phyloP scores from a whole-genome alignment of 2,329 filamentous ascomycete species.

The Corynespora cassiicola region DNA sequence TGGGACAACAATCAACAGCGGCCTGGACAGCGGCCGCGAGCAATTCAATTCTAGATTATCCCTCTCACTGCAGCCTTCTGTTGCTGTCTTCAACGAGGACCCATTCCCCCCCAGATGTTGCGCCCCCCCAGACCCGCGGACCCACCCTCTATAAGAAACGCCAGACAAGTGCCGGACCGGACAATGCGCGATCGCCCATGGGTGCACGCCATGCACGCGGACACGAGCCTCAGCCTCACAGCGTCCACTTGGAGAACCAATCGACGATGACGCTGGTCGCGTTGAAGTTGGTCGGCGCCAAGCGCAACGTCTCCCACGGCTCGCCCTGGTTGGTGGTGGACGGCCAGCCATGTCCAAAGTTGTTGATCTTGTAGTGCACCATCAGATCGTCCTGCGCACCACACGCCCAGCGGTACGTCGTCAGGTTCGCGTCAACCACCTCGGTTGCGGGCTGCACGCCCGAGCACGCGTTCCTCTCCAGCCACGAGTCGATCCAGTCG shows the following conservation, averaged over 20 bases:
- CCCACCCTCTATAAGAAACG: no score
- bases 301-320: slow-evolving; percentile 23
- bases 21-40: no score
- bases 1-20: no score
- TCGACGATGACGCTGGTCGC: slow-evolving; percentile 22
- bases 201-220: no score
- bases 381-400: slow-evolving; percentile 17
- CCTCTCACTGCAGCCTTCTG: no score
- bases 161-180: no score
- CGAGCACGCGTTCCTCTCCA: slow-evolving; percentile 13
- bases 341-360: slow-evolving; percentile 34
- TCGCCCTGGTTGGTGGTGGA: slow-evolving; percentile 20
- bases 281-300: slow-evolving; percentile 27
- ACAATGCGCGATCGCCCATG: no score
- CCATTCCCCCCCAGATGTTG: no score
- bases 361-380: slow-evolving; percentile 18
- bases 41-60: no score
- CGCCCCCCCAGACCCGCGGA: no score
- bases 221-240: no score
- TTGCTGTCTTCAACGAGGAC: no score
- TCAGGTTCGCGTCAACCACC: slow-evolving; percentile 15
- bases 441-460: not conserved
- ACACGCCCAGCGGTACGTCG: slow-evolving; percentile 22
- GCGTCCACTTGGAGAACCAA: slow-evolving; percentile 26
- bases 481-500: slow-evolving; percentile 20